Evolutionary conservation across 2,329 filamentous ascomycete species (phyloP).

Genomic region (Penicillium griseofulvum): DNA sequence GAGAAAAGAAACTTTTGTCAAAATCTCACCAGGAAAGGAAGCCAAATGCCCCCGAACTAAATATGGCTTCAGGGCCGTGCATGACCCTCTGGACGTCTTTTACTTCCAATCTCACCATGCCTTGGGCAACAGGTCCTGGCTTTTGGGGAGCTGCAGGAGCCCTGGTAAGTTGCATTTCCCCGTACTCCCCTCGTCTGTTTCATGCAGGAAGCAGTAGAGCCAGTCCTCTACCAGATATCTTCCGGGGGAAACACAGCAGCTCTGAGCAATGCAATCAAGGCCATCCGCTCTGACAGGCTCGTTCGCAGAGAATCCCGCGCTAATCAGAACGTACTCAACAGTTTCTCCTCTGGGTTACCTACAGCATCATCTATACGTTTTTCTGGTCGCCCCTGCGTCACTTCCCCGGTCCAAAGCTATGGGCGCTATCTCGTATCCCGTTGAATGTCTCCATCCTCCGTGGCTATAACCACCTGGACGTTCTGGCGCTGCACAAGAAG

Average conservation of each 20-base stretch:
- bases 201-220: conserved; percentile 12
- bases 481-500: conserved; percentile 22
- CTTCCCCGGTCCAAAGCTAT: conserved; percentile 31
- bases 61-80: conserved; percentile 7
- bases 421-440: conserved; percentile 26
- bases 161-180: conserved; percentile 22
- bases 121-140: conserved; percentile 4
- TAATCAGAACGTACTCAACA: neutral
- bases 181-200: conserved; percentile 9
- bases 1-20: neutral
- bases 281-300: neutral
- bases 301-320: neutral
- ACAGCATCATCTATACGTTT: conserved; percentile 18
- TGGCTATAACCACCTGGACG: conserved; percentile 24
- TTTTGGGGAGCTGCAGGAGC: conserved; percentile 19
- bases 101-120: conserved; percentile 7
- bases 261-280: neutral
- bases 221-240: neutral
- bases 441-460: conserved; percentile 17
- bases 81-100: conserved; percentile 1
- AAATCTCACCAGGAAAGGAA: neutral
- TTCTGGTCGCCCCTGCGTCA: conserved; percentile 25
- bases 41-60: neutral
- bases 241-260: neutral
- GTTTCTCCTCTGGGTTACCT: conserved; percentile 1